These are phyloP conservation scores for Dioscorea dumetorum DNA, from an alignment of 106 monocot species.

Conservation along the genomic window DNA sequence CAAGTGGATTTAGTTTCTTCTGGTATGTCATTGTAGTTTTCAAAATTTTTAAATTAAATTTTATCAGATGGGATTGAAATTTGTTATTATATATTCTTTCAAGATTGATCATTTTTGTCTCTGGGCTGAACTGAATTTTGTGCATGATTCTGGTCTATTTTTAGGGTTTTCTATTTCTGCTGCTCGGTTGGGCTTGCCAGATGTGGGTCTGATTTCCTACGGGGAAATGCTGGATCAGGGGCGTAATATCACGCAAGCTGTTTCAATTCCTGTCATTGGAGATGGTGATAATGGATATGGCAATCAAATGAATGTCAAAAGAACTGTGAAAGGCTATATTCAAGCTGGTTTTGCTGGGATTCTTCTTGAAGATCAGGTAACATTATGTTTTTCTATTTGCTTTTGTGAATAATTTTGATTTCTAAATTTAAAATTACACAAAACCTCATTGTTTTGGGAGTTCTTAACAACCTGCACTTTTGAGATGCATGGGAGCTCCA, in stretches of 20 bases:
- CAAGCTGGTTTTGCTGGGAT: conserved; percentile 97
- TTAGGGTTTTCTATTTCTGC: conserved; percentile 91
- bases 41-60: too few species aligned
- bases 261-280: conserved; percentile 92
- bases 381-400: not conserved
- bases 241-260: conserved; percentile 71
- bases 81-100: too few species aligned
- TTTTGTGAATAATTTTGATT: not conserved
- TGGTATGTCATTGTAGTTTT: too few species aligned
- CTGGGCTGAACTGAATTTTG: too few species aligned
- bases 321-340: conserved; percentile 94
- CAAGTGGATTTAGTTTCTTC: too few species aligned
- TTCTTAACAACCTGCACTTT: too few species aligned
- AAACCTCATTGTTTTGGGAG: too few species aligned
- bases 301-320: conserved; percentile 88
- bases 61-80: too few species aligned
- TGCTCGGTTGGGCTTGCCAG: conserved; percentile 79
- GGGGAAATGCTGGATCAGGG: conserved; percentile 97
- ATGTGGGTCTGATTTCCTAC: conserved; percentile 92
- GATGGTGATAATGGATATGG: conserved; percentile 99
- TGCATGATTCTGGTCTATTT: conserved; percentile 8
- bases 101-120: too few species aligned
- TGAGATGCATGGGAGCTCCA: too few species aligned
- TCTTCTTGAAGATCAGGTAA: conserved; percentile 96
- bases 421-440: too few species aligned